Evolutionary conservation across 1,139 yeast genomes (phyloP).

Genomic region (Kluyveromyces sp.): DNA sequence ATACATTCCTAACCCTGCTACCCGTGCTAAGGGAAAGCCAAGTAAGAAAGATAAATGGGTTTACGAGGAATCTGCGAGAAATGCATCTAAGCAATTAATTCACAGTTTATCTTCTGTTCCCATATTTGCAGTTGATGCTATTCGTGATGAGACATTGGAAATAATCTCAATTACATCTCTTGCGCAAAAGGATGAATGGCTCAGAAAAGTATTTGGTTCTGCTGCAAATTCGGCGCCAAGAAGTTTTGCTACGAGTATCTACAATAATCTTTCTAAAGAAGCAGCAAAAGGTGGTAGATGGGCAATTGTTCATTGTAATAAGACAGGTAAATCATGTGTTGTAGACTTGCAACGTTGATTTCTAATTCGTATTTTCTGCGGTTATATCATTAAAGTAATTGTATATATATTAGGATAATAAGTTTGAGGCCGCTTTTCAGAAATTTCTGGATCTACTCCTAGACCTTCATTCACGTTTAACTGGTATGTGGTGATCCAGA

Average conservation of each 20-base stretch:
- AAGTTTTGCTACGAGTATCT: constrained; percentile 68
- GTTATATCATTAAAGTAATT: not conserved
- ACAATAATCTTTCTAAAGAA: constrained; percentile 65
- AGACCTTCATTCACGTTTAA: no score
- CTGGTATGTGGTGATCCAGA: no score
- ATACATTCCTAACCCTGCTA: constrained; percentile 61
- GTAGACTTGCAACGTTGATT: constrained; percentile 54
- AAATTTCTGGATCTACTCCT: no score
- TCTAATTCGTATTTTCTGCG: constrained; percentile 1
- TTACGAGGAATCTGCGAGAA: constrained; percentile 62
- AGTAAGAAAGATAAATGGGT: constrained; percentile 79
- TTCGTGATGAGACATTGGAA: constrained; percentile 74
- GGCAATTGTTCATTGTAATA: constrained; percentile 68
- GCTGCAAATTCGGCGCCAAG: constrained; percentile 59
- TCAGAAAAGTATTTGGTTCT: constrained; percentile 66
- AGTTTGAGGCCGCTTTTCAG: no score
- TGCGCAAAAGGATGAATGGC: constrained; percentile 81
- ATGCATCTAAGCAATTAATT: constrained; percentile 50
- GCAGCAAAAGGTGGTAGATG: constrained; percentile 61
- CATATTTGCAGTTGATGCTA: constrained; percentile 63
- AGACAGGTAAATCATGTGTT: constrained; percentile 61
- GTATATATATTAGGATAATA: not conserved
- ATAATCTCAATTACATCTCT: constrained; percentile 74
- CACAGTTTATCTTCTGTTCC: constrained; percentile 56
- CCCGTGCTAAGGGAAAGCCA: constrained; percentile 57